Evolutionary conservation across 2,329 filamentous ascomycete genomes (phyloP), one percentile per base, ranked within the genome.

Genomic region (Aspergillus melleus): DNA sequence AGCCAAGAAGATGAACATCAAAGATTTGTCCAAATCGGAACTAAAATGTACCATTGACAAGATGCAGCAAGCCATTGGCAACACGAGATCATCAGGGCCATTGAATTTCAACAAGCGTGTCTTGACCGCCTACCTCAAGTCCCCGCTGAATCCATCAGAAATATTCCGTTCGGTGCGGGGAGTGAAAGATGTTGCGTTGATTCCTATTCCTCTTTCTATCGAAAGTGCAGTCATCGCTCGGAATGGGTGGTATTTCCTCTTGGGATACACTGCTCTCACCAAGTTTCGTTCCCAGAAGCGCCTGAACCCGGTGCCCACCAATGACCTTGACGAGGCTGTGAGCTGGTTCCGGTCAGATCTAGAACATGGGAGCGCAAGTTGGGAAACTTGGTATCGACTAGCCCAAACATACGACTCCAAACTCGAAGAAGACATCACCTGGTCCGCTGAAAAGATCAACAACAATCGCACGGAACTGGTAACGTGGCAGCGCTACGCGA

Each of bases 381-480:
- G 92, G 92, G 90, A 96, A 72, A 90, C 90, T 0, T 96, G 92
- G 92, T 95, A 94, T 73, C 86, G 91, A 12, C 83, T 96, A 24
- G 92, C 89, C 0, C 92, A 96, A 73, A 91, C 90, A 52, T 93
- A 92, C 69, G 92, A 96, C 74, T 89, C 91, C 54, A 92, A 96
- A 68, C 80, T 96, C 14, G 92, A 96, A 63, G 92, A 96, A 74
- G 86, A 88, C 6, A 90, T 96, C 5, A 85, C 93, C 5, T 96
- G 92, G 92, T 90, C 89, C 20, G 90, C 92, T 0, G 92, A 96
- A 66, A 96, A 96, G 75, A 88, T 96, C 77, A 96, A 96, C 76
- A 94, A 90, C 72, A 89, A 90, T 68, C 87, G 90, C 57, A 79
- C 81, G 4, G 91, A 96, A 59, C 77, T 96, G 49, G 84, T 92